Evolutionary conservation across 345 rosid species (phyloP).

Genomic region (Aquilaria malaccensis): DNA sequence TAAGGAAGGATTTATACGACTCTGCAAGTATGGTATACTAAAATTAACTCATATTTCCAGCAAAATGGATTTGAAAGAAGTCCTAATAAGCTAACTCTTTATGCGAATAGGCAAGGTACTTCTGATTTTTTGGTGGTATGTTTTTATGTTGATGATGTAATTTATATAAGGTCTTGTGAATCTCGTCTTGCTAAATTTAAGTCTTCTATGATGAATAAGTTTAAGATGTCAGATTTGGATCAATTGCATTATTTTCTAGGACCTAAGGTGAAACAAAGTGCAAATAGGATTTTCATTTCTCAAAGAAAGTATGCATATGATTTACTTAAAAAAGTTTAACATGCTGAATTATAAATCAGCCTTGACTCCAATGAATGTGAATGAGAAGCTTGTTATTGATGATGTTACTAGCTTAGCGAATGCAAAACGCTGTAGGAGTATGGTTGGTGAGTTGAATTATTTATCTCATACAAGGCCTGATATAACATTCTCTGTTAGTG

Average conservation of each 20-base stretch:
- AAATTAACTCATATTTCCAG: neutral
- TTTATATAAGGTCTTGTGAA: neutral
- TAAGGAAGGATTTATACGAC: neutral
- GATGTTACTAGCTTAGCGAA: neutral
- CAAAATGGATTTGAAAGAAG: slow-evolving; percentile 3
- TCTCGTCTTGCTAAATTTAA: neutral
- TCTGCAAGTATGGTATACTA: neutral
- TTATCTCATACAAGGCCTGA: neutral
- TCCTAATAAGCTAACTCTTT: neutral
- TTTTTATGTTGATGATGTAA: slow-evolving; percentile 9
- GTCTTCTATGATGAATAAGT: neutral
- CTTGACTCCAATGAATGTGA: neutral
- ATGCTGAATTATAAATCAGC: neutral
- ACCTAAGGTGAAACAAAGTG: neutral
- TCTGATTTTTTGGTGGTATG: neutral
- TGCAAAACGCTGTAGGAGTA: neutral
- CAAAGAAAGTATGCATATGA: slow-evolving; percentile 8
- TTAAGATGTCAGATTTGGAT: slow-evolving; percentile 10
- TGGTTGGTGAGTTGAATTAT: neutral
- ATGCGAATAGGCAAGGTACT: neutral
- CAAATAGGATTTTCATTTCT: slow-evolving; percentile 5
- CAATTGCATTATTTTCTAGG: slow-evolving; percentile 7
- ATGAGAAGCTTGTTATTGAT: slow-evolving; percentile 1
- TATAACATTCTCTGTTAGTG: neutral
- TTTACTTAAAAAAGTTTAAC: slow-evolving; percentile 2